Percentiles rank a stretch among this genome's conserved stretches.
Conservation (phyloP, 495 filamentous ascomycete genomes). For the Symbiotaphrina buchneri region DNA sequence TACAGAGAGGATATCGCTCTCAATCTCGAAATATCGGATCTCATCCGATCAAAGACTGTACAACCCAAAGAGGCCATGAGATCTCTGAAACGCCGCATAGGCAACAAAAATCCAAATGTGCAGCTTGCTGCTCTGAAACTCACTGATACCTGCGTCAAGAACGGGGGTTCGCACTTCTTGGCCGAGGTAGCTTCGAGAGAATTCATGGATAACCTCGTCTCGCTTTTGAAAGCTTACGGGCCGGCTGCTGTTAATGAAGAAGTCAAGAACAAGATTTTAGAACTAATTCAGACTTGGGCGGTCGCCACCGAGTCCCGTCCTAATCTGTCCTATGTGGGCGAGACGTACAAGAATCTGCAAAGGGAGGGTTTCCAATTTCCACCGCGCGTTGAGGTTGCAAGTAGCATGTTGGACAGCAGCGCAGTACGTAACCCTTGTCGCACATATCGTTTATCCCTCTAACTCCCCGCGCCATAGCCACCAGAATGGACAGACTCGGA, state of each 20-base stretch:
- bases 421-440: conserved; percentile 44
- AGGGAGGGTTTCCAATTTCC: conserved; percentile 76
- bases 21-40: conserved; percentile 90
- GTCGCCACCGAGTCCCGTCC: conserved; percentile 69
- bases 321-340: conserved; percentile 65
- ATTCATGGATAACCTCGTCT: conserved; percentile 94
- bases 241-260: conserved; percentile 57
- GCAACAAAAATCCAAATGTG: conserved; percentile 89
- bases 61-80: conserved; percentile 95
- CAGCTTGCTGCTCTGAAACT: conserved; percentile 88
- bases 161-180: conserved; percentile 91
- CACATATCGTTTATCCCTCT: background rate
- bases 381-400: conserved; percentile 64
- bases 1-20: conserved; percentile 82
- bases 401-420: conserved; percentile 90
- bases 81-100: conserved; percentile 77
- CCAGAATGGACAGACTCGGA: conserved; percentile 97
- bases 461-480: conserved; percentile 28
- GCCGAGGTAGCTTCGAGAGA: conserved; percentile 86
- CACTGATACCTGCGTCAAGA: conserved; percentile 96
- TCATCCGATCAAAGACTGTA: conserved; percentile 89
- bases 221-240: conserved; percentile 60
- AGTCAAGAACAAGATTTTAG: conserved; percentile 74
- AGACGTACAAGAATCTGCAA: conserved; percentile 65
- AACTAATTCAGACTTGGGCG: conserved; percentile 85